phyloP scores from a whole-genome alignment of 176 grass and related monocot genomes.

The Phragmites australis region DNA sequence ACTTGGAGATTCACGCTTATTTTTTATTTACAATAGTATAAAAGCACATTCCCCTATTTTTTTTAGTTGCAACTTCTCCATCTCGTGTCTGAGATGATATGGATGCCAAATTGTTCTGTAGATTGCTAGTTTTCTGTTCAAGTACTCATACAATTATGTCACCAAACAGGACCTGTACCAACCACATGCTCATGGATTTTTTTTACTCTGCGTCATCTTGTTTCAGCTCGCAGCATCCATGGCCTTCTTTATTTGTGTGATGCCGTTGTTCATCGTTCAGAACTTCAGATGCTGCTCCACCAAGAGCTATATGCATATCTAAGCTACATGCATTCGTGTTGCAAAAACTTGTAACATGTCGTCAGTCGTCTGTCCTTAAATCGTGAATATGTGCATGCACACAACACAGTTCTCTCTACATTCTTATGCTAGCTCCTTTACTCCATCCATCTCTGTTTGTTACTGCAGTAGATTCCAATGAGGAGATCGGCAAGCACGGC shows the following conservation, averaged over 20 bases:
- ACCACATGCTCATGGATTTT: slow-evolving; percentile 11
- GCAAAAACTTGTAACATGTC: background rate
- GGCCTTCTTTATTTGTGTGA: background rate
- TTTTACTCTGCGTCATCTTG: background rate
- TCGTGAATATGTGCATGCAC: background rate
- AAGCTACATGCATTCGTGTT: too few relatives aligned
- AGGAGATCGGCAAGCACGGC: background rate
- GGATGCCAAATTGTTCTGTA: slow-evolving; percentile 17
- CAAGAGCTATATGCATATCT: too few relatives aligned
- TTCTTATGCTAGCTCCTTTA: background rate
- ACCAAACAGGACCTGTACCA: slow-evolving; percentile 18
- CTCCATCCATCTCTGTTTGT: background rate
- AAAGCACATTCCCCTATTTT: slow-evolving; percentile 18
- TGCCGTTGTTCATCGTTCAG: background rate
- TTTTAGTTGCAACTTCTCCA: slow-evolving; percentile 3
- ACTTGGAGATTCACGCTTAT: background rate
- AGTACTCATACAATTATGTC: slow-evolving; percentile 45
- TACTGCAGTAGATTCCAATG: background rate
- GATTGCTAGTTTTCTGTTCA: slow-evolving; percentile 33
- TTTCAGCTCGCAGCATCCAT: background rate
- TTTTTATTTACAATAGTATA: slow-evolving; percentile 5
- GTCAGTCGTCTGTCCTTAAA: background rate
- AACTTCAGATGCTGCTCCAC: background rate
- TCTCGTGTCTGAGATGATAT: slow-evolving; percentile 8
- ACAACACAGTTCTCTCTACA: background rate